Evolutionary conservation across 495 filamentous ascomycete species (phyloP).

Genomic region (Trichoderma asperelloides): DNA sequence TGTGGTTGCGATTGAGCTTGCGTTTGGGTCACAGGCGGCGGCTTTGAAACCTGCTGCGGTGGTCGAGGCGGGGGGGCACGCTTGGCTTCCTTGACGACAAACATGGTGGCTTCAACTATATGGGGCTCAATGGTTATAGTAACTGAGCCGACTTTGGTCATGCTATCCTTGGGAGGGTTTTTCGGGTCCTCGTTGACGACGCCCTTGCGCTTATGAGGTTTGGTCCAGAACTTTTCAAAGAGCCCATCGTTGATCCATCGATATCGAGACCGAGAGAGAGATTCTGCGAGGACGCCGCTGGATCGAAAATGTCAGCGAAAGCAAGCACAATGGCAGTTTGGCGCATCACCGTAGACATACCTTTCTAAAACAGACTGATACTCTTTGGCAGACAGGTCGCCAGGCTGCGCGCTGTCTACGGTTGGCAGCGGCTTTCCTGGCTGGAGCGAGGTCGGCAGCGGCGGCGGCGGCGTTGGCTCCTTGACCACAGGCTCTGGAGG

Average conservation of each 20-base stretch:
- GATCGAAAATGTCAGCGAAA: neutral
- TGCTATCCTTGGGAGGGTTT: conserved; percentile 79
- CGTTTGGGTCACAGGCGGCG: conserved; percentile 6
- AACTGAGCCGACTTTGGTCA: conserved; percentile 73
- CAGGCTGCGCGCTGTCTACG: conserved; percentile 56
- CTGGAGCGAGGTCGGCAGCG: conserved; percentile 50
- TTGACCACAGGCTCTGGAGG: conserved; percentile 19
- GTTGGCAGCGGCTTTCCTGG: conserved; percentile 64
- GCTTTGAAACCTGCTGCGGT: conserved; percentile 17
- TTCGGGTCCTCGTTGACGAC: conserved; percentile 55
- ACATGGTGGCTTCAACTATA: conserved; percentile 79
- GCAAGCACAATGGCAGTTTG: neutral
- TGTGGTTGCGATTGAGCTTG: conserved; percentile 2
- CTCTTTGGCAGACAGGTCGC: conserved; percentile 52
- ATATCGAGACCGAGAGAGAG: conserved; percentile 73
- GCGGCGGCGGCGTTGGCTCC: conserved; percentile 34
- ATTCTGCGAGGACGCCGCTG: conserved; percentile 77
- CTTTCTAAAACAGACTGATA: conserved; percentile 82
- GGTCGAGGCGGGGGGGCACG: conserved; percentile 16
- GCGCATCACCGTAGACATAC: conserved; percentile 30
- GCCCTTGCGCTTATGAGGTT: conserved; percentile 75
- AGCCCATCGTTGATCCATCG: conserved; percentile 85
- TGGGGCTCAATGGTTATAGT: conserved; percentile 86
- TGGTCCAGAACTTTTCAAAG: conserved; percentile 89
- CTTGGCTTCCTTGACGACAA: conserved; percentile 66